These are phyloP conservation scores for Leccinum sublutescens DNA, from an alignment of 768 basidiomycete genomes.

Conservation along the genomic window DNA sequence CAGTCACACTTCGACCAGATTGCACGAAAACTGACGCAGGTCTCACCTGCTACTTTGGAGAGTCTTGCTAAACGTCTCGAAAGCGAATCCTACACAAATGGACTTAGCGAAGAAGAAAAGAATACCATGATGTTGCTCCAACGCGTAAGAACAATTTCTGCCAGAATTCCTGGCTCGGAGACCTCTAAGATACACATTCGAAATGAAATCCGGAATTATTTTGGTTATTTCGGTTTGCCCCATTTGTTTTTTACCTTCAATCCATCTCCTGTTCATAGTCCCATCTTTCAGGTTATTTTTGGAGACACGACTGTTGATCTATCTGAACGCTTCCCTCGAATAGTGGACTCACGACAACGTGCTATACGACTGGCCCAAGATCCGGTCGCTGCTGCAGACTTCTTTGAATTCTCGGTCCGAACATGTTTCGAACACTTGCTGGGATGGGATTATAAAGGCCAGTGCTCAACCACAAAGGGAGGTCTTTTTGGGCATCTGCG, in stretches of 20 bases:
- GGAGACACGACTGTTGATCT: constrained; percentile 19
- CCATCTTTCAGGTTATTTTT: constrained; percentile 32
- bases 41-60: background rate
- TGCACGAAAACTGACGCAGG: background rate
- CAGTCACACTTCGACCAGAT: background rate
- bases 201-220: constrained; percentile 29
- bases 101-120: background rate
- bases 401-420: constrained; percentile 28
- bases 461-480: constrained; percentile 24
- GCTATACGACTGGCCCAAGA: constrained; percentile 29
- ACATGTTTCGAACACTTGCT: constrained; percentile 17
- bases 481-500: constrained; percentile 31
- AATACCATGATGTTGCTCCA: constrained; percentile 23
- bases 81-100: background rate
- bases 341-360: constrained; percentile 14
- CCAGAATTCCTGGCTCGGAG: constrained; percentile 32
- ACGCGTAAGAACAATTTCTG: constrained; percentile 31
- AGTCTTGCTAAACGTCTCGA: background rate
- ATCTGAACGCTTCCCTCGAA: constrained; percentile 15
- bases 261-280: constrained; percentile 20
- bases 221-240: constrained; percentile 29
- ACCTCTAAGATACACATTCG: constrained; percentile 24
- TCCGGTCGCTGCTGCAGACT: constrained; percentile 37
- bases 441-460: constrained; percentile 1
- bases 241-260: constrained; percentile 31